Evolutionary conservation across 2,329 filamentous ascomycete genomes (phyloP).

Genomic region (Aspergillus hortae): DNA sequence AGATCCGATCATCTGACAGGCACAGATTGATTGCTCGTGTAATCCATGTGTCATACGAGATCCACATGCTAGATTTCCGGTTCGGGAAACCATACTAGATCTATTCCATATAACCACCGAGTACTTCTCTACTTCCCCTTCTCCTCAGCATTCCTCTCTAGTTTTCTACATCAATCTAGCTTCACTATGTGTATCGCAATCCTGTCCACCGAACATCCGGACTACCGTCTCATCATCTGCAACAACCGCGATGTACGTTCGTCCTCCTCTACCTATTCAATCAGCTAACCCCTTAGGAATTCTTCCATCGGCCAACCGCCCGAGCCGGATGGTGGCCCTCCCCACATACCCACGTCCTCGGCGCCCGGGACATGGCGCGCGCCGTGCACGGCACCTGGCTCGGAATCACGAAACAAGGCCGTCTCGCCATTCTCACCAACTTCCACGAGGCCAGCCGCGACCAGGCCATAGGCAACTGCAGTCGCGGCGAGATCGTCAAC

Average conservation of each 20-base stretch:
- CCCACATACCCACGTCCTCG: slow-evolving; percentile 52
- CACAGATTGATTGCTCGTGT: background rate
- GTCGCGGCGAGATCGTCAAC: slow-evolving; percentile 56
- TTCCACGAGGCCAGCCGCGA: slow-evolving; percentile 52
- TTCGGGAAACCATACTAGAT: background rate
- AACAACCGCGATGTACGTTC: slow-evolving; percentile 8
- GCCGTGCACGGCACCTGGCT: slow-evolving; percentile 59
- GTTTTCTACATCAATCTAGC: background rate
- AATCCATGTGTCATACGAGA: background rate
- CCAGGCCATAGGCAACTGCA: slow-evolving; percentile 40
- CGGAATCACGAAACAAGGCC: slow-evolving; percentile 55
- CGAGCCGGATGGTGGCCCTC: slow-evolving; percentile 55
- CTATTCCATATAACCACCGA: background rate
- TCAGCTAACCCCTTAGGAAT: slow-evolving; percentile 45
- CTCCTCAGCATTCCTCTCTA: background rate
- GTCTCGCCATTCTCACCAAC: slow-evolving; percentile 59
- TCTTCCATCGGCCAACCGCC: slow-evolving; percentile 55
- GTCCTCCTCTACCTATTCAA: background rate
- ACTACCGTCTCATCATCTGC: slow-evolving; percentile 10
- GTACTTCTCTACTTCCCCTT: background rate
- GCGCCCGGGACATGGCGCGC: slow-evolving; percentile 57
- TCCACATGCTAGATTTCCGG: background rate
- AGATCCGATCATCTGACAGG: background rate
- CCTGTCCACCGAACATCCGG: slow-evolving; percentile 7
- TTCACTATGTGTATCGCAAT: slow-evolving; percentile 10